Percentiles rank a stretch among this genome's conserved stretches.
Conservation (phyloP, 371 early-diverging fungal genomes). For the Batkoa obscura region DNA sequence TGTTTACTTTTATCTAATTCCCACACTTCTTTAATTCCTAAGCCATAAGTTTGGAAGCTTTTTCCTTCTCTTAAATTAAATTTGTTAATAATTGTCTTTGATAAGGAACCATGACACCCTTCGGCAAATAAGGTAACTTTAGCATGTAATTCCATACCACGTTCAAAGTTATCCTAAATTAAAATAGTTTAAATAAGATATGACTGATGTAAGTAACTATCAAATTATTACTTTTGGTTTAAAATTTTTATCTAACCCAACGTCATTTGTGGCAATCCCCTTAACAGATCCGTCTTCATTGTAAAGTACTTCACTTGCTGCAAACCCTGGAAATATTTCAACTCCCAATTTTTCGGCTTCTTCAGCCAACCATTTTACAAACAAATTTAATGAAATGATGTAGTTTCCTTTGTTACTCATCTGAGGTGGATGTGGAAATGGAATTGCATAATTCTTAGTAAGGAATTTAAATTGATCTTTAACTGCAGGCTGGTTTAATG, state of each 20-base stretch:
- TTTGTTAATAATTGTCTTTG: conserved; percentile 73
- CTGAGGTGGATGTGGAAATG: conserved; percentile 88
- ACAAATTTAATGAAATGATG: conserved; percentile 82
- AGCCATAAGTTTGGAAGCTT: conserved; percentile 73
- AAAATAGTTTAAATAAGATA: not conserved
- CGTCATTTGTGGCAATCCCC: conserved; percentile 90
- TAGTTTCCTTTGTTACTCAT: conserved; percentile 95
- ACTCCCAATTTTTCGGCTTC: conserved; percentile 93
- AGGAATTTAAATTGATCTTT: conserved; percentile 74
- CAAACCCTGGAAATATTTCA: conserved; percentile 85
- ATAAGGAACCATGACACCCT: conserved; percentile 91
- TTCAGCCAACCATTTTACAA: conserved; percentile 91
- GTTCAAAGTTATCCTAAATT: conserved; percentile 59
- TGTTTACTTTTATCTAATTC: conserved; percentile 78
- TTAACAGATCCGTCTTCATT: conserved; percentile 73
- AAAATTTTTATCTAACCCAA: conserved; percentile 81
- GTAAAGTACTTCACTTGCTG: conserved; percentile 81
- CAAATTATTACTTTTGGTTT: conserved; percentile 66
- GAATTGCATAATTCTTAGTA: conserved; percentile 60
- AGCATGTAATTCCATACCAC: conserved; percentile 90
- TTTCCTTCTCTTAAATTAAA: conserved; percentile 71
- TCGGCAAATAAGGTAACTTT: conserved; percentile 93
- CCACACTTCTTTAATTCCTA: conserved; percentile 97
- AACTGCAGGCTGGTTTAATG: conserved; percentile 70
- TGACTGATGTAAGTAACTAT: too few species aligned